Percentiles rank a stretch among this genome's conserved stretches.
Conservation (phyloP, 1,139 yeast genomes). For the Meyerozyma athensensis region DNA sequence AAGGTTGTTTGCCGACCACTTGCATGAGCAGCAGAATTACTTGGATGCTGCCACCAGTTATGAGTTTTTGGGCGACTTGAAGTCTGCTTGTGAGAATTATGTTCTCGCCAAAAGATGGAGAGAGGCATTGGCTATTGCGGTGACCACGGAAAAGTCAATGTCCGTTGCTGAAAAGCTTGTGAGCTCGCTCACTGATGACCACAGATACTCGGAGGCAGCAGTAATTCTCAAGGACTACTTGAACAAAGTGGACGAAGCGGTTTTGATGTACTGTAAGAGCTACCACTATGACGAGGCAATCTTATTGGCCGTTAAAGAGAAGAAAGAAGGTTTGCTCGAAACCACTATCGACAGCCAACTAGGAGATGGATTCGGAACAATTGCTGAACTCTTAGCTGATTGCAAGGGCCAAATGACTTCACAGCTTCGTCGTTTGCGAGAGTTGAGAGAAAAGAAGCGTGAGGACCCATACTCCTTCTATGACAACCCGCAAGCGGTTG, state of each 20-base stretch:
- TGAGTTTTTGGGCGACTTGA: constrained; percentile 58
- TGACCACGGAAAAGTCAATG: constrained; percentile 27
- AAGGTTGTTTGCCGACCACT: constrained; percentile 55
- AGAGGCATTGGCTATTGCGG: constrained; percentile 68
- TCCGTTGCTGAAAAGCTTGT: constrained; percentile 58
- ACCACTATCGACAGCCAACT: constrained; percentile 66
- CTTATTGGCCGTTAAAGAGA: constrained; percentile 48
- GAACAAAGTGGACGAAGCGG: constrained; percentile 56
- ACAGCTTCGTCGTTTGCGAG: constrained; percentile 79
- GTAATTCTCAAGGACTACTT: constrained; percentile 63
- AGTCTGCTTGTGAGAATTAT: constrained; percentile 66
- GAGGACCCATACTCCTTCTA: constrained; percentile 84
- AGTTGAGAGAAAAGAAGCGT: constrained; percentile 73
- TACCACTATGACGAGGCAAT: constrained; percentile 75
- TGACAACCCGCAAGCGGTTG: constrained; percentile 51
- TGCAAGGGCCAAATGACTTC: constrained; percentile 81
- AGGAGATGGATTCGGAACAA: constrained; percentile 80
- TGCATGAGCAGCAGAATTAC: constrained; percentile 52
- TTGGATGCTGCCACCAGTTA: constrained; percentile 73
- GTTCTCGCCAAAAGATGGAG: constrained; percentile 74
- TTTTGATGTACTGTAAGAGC: constrained; percentile 67
- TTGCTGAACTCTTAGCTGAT: constrained; percentile 88
- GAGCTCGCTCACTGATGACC: constrained; percentile 58
- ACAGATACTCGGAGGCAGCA: constrained; percentile 81
- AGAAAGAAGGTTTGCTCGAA: constrained; percentile 44